Conservation (phyloP, 2,329 filamentous ascomycete genomes). For the Penicillium sp. region DNA sequence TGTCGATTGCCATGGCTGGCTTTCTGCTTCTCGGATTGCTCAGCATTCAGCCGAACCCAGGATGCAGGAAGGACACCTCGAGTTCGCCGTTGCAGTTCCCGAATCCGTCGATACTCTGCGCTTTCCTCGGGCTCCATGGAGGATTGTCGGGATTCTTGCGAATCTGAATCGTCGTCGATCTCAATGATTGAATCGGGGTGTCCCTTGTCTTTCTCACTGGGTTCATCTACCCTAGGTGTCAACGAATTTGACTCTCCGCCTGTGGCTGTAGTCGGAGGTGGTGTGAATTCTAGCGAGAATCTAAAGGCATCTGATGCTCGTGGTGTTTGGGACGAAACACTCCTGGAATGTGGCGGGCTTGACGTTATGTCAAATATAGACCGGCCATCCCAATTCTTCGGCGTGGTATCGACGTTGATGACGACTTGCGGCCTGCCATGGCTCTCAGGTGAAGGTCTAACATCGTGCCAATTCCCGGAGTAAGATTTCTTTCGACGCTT, state of each 20-base stretch:
- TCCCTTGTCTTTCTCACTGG: constrained; percentile 10
- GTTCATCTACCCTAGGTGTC: constrained; percentile 21
- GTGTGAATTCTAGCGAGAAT: constrained; percentile 40
- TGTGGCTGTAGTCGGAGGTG: constrained; percentile 30
- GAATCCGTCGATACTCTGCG: constrained; percentile 32
- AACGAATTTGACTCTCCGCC: constrained; percentile 25
- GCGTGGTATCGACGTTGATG: constrained; percentile 26
- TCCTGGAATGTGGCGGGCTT: constrained; percentile 46
- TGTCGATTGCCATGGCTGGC: constrained; percentile 26
- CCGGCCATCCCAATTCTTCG: neutral
- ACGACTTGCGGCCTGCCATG: constrained; percentile 27
- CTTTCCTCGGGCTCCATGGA: constrained; percentile 24
- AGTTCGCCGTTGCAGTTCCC: constrained; percentile 43
- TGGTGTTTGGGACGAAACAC: constrained; percentile 26
- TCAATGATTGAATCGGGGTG: constrained; percentile 16
- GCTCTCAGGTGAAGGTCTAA: constrained; percentile 10
- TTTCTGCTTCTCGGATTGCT: constrained; percentile 32
- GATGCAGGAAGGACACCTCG: constrained; percentile 54
- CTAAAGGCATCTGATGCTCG: constrained; percentile 34
- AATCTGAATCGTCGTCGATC: constrained; percentile 22
- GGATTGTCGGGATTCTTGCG: constrained; percentile 23
- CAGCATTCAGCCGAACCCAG: constrained; percentile 46
- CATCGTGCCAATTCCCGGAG: constrained; percentile 13
- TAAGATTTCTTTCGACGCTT: constrained; percentile 43
- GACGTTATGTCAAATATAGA: constrained; percentile 38